These are phyloP conservation scores for Groenewaldozyma auringiensis DNA, from an alignment of 1,139 yeast species.

Conservation along the genomic window DNA sequence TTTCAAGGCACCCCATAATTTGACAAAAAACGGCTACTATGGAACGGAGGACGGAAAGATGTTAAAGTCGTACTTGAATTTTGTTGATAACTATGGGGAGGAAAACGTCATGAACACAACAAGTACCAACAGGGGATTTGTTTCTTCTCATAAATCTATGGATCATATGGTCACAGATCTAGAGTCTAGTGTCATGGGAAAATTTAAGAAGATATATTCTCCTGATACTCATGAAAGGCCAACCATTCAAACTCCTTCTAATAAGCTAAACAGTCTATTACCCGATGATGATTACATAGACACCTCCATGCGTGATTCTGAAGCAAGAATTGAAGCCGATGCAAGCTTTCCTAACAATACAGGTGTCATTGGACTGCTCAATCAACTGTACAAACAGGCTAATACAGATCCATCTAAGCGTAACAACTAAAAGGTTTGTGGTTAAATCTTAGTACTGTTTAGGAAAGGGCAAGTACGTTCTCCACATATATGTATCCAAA, in stretches of 20 bases:
- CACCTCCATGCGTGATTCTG: conserved; percentile 1
- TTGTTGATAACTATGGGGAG: conserved; percentile 69
- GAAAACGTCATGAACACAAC: not conserved
- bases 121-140: not conserved
- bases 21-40: not conserved
- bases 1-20: not conserved
- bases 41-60: conserved; percentile 72
- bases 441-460: no score
- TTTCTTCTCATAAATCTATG: conserved; percentile 6
- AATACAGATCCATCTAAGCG: not conserved
- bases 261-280: conserved; percentile 1
- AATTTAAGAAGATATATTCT: conserved; percentile 15
- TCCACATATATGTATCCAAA: no score
- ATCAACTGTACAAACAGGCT: conserved; percentile 58
- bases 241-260: not conserved
- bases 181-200: conserved; percentile 27
- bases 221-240: not conserved
- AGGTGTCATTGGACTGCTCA: conserved; percentile 78
- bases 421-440: no score
- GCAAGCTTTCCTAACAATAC: conserved; percentile 16
- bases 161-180: conserved; percentile 12
- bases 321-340: not conserved
- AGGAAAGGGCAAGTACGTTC: no score
- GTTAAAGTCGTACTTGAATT: conserved; percentile 84
- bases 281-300: conserved; percentile 5